Conservation (phyloP, 1,284 basidiomycete genomes). For the Vanrija sp. region DNA sequence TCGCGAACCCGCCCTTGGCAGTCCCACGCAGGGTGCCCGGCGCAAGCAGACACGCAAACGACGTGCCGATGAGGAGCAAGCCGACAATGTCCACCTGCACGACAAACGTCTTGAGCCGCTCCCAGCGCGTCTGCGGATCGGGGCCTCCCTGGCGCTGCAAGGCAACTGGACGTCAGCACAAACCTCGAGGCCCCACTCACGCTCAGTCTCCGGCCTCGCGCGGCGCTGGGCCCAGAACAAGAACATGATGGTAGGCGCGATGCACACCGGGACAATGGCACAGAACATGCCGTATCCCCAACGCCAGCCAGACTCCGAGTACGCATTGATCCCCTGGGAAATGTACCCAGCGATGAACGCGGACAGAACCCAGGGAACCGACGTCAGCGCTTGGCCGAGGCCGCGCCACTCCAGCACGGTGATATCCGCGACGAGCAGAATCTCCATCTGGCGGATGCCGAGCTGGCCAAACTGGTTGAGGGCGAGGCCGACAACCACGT, state of each 20-base stretch:
- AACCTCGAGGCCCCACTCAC: too few species aligned
- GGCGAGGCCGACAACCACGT: constrained; percentile 3
- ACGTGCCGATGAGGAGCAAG: constrained; percentile 30
- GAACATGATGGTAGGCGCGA: constrained; percentile 31
- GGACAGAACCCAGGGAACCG: constrained; percentile 58
- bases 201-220: constrained; percentile 36
- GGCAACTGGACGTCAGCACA: too few species aligned
- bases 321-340: constrained; percentile 56
- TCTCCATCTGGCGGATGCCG: constrained; percentile 48
- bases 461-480: background rate
- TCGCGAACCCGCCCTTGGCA: constrained; percentile 28
- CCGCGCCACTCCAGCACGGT: constrained; percentile 71
- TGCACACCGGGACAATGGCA: background rate
- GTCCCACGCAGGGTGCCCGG: constrained; percentile 31
- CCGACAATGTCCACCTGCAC: constrained; percentile 32
- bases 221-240: constrained; percentile 45
- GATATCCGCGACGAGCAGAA: constrained; percentile 57
- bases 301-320: constrained; percentile 57
- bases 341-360: constrained; percentile 34
- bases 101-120: background rate
- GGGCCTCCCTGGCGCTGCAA: background rate
- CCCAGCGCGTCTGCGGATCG: background rate
- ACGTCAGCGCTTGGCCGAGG: constrained; percentile 62
- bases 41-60: constrained; percentile 34
- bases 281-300: constrained; percentile 53